These are phyloP conservation scores for Aspergillus novoparasiticus DNA, from an alignment of 2,329 filamentous ascomycete species.

Conservation along the genomic window DNA sequence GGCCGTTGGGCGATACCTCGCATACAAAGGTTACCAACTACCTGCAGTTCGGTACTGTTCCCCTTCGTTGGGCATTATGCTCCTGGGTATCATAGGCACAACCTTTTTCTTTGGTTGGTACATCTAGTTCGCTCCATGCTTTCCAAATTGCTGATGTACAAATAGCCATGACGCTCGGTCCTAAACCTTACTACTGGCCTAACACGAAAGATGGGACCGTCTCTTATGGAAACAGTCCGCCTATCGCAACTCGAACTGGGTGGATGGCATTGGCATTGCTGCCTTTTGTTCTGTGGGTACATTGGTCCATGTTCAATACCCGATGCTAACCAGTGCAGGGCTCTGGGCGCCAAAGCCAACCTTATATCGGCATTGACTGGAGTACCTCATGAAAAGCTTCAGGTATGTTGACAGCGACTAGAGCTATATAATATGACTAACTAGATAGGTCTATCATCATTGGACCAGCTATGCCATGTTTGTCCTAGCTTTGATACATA, in stretches of 20 bases:
- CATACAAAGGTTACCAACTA: slow-evolving; percentile 45
- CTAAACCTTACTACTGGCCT: slow-evolving; percentile 61
- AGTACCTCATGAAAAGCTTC: slow-evolving; percentile 59
- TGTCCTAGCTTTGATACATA: slow-evolving; percentile 59
- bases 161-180: slow-evolving; percentile 51
- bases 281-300: slow-evolving; percentile 52
- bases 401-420: slow-evolving; percentile 31
- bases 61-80: slow-evolving; percentile 49
- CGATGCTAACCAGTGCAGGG: slow-evolving; percentile 28
- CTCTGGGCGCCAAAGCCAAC: slow-evolving; percentile 58
- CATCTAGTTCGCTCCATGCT: background rate
- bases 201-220: slow-evolving; percentile 34
- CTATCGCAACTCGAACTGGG: slow-evolving; percentile 55
- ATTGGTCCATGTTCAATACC: background rate
- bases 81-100: slow-evolving; percentile 44
- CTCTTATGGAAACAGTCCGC: slow-evolving; percentile 54
- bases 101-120: slow-evolving; percentile 51
- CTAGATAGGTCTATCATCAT: slow-evolving; percentile 48
- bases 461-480: slow-evolving; percentile 61
- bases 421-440: background rate
- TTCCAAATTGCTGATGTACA: background rate
- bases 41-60: slow-evolving; percentile 43
- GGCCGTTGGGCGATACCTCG: slow-evolving; percentile 43
- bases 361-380: slow-evolving; percentile 58
- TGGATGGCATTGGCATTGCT: slow-evolving; percentile 56